Evolutionary conservation across 2,329 filamentous ascomycete genomes (phyloP).

Genomic region (Periconia sp.): DNA sequence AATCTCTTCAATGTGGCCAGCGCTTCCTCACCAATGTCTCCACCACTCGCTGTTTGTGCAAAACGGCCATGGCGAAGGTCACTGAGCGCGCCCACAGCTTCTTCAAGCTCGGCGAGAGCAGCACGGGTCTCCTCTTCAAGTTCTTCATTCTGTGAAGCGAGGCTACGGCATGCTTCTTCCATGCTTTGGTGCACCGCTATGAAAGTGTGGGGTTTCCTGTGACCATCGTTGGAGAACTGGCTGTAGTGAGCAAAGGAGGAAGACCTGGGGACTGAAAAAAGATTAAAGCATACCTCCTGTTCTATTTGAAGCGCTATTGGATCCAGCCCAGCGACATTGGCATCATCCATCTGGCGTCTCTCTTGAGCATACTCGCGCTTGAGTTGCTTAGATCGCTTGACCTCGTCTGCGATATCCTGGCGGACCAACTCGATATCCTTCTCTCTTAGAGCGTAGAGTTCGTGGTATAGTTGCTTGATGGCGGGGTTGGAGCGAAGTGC

Average conservation of each 20-base stretch:
- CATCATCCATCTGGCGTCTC: conserved; percentile 56
- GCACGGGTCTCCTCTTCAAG: conserved; percentile 66
- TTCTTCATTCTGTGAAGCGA: conserved; percentile 68
- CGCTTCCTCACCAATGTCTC: conserved; percentile 65
- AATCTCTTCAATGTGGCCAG: conserved; percentile 66
- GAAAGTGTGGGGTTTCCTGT: conserved; percentile 61
- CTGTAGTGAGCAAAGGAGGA: not conserved
- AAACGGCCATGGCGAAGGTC: conserved; percentile 81
- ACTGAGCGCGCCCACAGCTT: conserved; percentile 72
- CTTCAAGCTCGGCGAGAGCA: conserved; percentile 63
- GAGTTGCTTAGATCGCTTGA: conserved; percentile 61
- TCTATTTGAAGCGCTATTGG: conserved; percentile 65
- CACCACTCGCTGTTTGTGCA: conserved; percentile 52
- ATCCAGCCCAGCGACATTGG: conserved; percentile 53
- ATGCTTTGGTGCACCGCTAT: conserved; percentile 69
- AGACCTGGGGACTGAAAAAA: not conserved
- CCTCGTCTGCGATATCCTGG: conserved; percentile 66
- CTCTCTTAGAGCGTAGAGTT: conserved; percentile 74
- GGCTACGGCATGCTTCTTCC: conserved; percentile 63
- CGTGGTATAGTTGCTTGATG: conserved; percentile 72
- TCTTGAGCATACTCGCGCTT: conserved; percentile 60
- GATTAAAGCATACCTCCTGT: conserved; percentile 36
- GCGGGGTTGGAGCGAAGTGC: conserved; percentile 66
- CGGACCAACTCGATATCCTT: conserved; percentile 68
- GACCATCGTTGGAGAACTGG: conserved; percentile 59